Evolutionary conservation across 2,329 filamentous ascomycete genomes (phyloP), one percentile per base, ranked within the genome.

Genomic region (Mollisiaceae sp.): DNA sequence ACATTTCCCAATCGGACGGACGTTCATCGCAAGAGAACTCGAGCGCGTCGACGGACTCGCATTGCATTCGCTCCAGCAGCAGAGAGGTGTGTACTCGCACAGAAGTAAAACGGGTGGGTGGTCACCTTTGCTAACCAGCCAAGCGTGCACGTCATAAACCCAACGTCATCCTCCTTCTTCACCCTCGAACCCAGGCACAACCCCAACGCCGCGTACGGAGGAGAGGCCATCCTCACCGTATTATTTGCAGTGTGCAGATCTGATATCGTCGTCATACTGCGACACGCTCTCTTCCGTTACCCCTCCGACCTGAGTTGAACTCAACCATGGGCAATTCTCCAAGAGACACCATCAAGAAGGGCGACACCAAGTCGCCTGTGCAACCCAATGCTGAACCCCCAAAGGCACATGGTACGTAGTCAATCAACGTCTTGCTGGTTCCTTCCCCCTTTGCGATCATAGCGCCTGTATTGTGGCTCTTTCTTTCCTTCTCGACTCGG

Each of bases 241-340:
- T 54, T 24, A 22, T 50, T 50, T 54, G 50, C 50, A 54, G 50
- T 35, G 20, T 54, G 50, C 50, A 54, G 50, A 54, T 54, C 50
- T 54, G 50, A 54, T 54, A 35, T 32, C 50, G 9, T 54, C 50
- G 50, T 54, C 50, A 54, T 54, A 54, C 50, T 54, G 50, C 50
- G 43, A 54, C 50, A 54, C 24, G 24, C 14, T 54, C 50, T 12
- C 5, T 32, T 14, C 50, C 50, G n/a, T 47, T 54, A 54, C 50
- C 50, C 50, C 50, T 54, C 50, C 32, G 50, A 54, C 50, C 50
- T 54, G 24, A 54, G 43, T 66, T 27, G 45, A 64, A 55, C 65
- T 64, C 67, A 66, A 72, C 67, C 67, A 74, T 75, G 72, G 71
- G 69, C n/a, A 69, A 67, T 59, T 70, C 71, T 65, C 67, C 71